phyloP scores from a whole-genome alignment of 1,284 basidiomycete genomes.

The Pascua sp. region DNA sequence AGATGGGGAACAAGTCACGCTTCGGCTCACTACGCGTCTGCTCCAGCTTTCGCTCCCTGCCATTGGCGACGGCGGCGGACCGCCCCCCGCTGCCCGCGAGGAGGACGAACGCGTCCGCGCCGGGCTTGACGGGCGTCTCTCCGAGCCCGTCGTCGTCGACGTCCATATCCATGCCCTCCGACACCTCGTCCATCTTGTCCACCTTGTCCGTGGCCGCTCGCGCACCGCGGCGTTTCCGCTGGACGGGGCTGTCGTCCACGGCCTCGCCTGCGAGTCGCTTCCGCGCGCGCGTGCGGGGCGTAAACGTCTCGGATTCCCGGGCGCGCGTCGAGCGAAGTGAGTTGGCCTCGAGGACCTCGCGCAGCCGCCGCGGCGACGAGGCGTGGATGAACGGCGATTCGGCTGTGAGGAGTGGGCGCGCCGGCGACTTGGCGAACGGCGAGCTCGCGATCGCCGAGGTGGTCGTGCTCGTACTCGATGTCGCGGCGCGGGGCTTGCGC shows the following conservation, averaged over 20 bases:
- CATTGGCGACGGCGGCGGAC: too few relatives aligned
- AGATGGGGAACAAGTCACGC: conserved; percentile 14
- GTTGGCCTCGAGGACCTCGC: conserved; percentile 38
- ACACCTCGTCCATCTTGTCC: conserved; percentile 2
- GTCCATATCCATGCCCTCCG: background rate
- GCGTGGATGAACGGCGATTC: conserved; percentile 42
- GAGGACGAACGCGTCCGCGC: conserved; percentile 6
- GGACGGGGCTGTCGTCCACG: conserved; percentile 43
- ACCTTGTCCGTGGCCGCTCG: too few relatives aligned
- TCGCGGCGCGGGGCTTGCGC: conserved; percentile 5
- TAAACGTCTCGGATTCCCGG: conserved; percentile 16
- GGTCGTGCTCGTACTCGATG: background rate
- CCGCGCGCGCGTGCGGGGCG: conserved; percentile 45
- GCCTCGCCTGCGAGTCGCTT: conserved; percentile 44
- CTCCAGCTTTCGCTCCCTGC: too few relatives aligned
- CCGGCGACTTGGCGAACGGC: background rate
- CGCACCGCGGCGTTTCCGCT: background rate
- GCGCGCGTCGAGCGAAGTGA: conserved; percentile 15
- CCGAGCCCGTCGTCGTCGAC: conserved; percentile 17
- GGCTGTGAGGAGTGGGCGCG: background rate
- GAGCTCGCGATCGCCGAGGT: background rate
- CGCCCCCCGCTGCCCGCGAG: background rate
- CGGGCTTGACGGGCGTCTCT: conserved; percentile 15
- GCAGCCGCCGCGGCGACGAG: conserved; percentile 37
- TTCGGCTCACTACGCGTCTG: background rate